A percentile compares a stretch with the other conserved stretches of the same genome.
These are phyloP conservation scores for Sporobolomyces roseus DNA, from an alignment of 768 basidiomycete species.

Conservation along the genomic window DNA sequence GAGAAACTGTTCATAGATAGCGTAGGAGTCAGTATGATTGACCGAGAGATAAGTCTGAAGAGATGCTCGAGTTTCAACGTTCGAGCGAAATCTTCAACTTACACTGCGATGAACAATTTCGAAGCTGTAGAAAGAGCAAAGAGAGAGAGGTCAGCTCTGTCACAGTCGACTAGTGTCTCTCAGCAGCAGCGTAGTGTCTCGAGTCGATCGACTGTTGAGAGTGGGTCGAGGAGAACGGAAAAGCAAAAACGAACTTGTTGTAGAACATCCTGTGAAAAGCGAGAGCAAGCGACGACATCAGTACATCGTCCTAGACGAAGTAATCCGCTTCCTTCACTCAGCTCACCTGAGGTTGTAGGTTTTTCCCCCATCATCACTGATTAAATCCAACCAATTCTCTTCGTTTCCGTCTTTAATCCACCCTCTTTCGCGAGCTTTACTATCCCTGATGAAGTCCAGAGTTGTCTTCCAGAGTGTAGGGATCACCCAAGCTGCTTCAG, in stretches of 20 bases:
- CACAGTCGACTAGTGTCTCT: neutral
- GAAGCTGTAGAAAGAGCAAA: constrained; percentile 2
- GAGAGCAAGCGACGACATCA: neutral
- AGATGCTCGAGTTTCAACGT: neutral
- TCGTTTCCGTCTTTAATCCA: constrained; percentile 1
- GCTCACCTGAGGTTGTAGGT: neutral
- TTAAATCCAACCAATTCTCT: constrained; percentile 1
- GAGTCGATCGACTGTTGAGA: too few relatives aligned
- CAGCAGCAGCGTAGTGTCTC: too few relatives aligned
- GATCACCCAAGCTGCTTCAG: neutral
- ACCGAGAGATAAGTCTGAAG: neutral
- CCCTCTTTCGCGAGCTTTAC: neutral
- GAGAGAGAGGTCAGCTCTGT: too few relatives aligned
- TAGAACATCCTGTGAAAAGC: constrained; percentile 1
- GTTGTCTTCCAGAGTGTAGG: constrained; percentile 11
- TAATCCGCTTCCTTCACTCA: too few relatives aligned
- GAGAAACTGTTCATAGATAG: neutral
- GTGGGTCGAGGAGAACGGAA: neutral
- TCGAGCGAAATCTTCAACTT: neutral
- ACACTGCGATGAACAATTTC: constrained; percentile 25
- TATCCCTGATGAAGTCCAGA: neutral
- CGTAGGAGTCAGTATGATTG: neutral
- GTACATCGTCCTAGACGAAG: too few relatives aligned
- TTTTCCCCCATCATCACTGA: neutral
- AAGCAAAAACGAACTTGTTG: constrained; percentile 1